These are phyloP conservation scores for Panellus pusillus DNA, from an alignment of 768 basidiomycete species.

Conservation along the genomic window DNA sequence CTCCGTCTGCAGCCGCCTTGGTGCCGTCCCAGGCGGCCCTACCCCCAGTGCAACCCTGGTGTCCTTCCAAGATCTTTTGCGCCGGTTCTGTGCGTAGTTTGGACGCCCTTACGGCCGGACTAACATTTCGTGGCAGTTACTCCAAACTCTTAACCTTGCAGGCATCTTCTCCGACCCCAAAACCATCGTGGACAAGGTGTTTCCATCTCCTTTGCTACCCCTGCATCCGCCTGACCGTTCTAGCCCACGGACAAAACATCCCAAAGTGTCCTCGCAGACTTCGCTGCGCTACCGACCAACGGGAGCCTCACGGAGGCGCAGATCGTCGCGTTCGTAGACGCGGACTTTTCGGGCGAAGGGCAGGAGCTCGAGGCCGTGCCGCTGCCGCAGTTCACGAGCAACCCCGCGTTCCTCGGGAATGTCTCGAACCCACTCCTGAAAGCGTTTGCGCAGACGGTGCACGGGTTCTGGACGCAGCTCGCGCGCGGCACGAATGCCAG, in stretches of 20 bases:
- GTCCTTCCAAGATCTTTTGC: slow-evolving; percentile 72
- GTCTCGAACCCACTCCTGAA: slow-evolving; percentile 68
- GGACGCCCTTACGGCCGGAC: slow-evolving; percentile 9
- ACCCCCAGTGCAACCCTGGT: slow-evolving; percentile 17
- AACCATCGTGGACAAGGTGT: slow-evolving; percentile 78
- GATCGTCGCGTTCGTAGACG: slow-evolving; percentile 68
- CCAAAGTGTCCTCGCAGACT: slow-evolving; percentile 70
- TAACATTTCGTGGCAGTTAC: slow-evolving; percentile 44
- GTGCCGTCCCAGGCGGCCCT: slow-evolving; percentile 15
- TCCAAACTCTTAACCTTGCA: slow-evolving; percentile 87
- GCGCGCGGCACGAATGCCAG: slow-evolving; percentile 69
- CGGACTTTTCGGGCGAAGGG: slow-evolving; percentile 82
- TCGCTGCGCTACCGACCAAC: slow-evolving; percentile 34
- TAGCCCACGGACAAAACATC: slow-evolving; percentile 74
- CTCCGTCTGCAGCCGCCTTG: slow-evolving; percentile 4
- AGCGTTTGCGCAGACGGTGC: slow-evolving; percentile 77
- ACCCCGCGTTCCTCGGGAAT: slow-evolving; percentile 69
- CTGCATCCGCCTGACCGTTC: neutral
- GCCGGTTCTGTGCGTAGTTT: slow-evolving; percentile 60
- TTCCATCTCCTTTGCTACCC: slow-evolving; percentile 4
- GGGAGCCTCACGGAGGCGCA: slow-evolving; percentile 53
- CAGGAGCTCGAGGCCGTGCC: slow-evolving; percentile 69
- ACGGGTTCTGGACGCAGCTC: slow-evolving; percentile 82
- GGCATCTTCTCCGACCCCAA: slow-evolving; percentile 76
- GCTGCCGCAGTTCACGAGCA: slow-evolving; percentile 60